Conservation (phyloP, 2,329 filamentous ascomycete species). For the Cladophialophora psammophila region DNA sequence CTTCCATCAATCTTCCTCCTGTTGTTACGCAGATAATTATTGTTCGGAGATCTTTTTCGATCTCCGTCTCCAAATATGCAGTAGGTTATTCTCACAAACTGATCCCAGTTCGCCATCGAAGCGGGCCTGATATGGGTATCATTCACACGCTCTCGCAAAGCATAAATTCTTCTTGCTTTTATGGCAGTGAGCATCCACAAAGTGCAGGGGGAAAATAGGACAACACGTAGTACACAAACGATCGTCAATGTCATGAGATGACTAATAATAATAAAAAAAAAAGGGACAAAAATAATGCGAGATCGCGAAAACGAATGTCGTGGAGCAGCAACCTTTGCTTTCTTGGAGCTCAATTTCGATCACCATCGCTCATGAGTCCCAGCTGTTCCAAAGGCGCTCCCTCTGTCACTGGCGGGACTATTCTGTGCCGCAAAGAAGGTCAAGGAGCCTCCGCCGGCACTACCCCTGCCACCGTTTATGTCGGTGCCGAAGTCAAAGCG, state of each 20-base stretch:
- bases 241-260: slow-evolving; percentile 30
- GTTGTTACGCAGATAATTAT: not conserved
- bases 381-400: slow-evolving; percentile 29
- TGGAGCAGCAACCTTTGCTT: not conserved
- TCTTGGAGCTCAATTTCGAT: slow-evolving; percentile 9
- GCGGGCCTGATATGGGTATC: slow-evolving; percentile 20
- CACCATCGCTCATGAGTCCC: slow-evolving; percentile 34
- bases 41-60: not conserved
- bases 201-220: slow-evolving; percentile 1
- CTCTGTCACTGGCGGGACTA: slow-evolving; percentile 27
- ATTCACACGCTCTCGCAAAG: slow-evolving; percentile 17
- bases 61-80: slow-evolving; percentile 19
- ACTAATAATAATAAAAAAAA: slow-evolving; percentile 4
- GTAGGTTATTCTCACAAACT: slow-evolving; percentile 7
- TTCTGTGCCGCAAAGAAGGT: slow-evolving; percentile 33
- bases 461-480: slow-evolving; percentile 30
- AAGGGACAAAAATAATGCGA: slow-evolving; percentile 3
- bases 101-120: slow-evolving; percentile 14
- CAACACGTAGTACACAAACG: slow-evolving; percentile 21
- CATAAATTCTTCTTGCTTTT: slow-evolving; percentile 1
- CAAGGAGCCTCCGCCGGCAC: slow-evolving; percentile 29
- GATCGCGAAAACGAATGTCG: not conserved
- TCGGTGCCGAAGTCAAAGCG: slow-evolving; percentile 36
- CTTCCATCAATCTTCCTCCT: no score
- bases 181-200: slow-evolving; percentile 19